Base-by-base conservation (phyloP, 306 rosid genomes). In the Cucurbita moschata region DNA sequence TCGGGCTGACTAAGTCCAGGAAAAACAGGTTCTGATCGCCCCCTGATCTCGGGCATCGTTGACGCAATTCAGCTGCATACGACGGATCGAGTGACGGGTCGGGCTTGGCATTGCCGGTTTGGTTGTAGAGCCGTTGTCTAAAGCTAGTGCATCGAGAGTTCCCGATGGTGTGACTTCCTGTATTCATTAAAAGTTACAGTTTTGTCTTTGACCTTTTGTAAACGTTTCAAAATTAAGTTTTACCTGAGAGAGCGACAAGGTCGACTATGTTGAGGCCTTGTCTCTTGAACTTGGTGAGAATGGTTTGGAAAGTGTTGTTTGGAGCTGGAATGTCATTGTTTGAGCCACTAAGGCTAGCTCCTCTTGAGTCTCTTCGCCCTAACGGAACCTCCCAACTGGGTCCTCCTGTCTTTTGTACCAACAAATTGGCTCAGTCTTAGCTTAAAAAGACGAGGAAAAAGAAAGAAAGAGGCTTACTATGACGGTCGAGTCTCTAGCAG, bases 201-300 rank as follows among this genome's bases (percentile, higher is more conserved):
- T 13, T 15, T 49, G 5, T 49, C 6, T 12, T 13, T 47, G 6
- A 47, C 5, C 13, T 44, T 44, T 0, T 9, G 12, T 44, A 44
- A 44, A 44, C 49, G 49, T 3, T 8, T 44, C 49, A 7, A 44
- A 44, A 44, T 12, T 44, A 44, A 37, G 11, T 7, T 18, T 75
- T 79, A 94, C 99, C 99, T 9, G 97, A 91, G 14, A 94, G 85
- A 47, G 99, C 89, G 76, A 94, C 99, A 56, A 94, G 96, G 81
- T 94, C 99, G 76, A 91, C 88, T 52, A 89, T 73, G 75, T 91
- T 81, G 67, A 94, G 99, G 21, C 97, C 96, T n/a, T 86, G 88
- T 63, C 85, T 79, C 71, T 79, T 88, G 87, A 94, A 94, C 79
- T 91, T 94, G 42, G 95, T 89, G 82, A 94, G 83, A 54, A 94